These are phyloP conservation scores for Fomes fomentarius DNA, from an alignment of 1,284 basidiomycete species.

Conservation along the genomic window DNA sequence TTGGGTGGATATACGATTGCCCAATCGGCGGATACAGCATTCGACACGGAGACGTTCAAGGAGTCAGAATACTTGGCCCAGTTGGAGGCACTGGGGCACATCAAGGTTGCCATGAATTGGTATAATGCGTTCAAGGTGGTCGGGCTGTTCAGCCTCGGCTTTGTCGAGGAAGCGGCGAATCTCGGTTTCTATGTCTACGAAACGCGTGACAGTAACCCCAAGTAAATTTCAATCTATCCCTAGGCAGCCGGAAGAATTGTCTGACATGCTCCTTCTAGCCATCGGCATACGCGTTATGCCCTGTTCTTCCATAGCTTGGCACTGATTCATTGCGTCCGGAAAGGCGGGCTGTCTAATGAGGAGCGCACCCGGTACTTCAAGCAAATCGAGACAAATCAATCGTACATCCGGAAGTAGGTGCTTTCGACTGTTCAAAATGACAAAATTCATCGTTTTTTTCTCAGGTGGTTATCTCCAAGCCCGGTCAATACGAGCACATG, in stretches of 20 bases:
- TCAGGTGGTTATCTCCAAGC: slow-evolving; percentile 68
- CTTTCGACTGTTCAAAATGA: background rate
- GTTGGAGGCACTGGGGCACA: slow-evolving; percentile 48
- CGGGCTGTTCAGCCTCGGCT: slow-evolving; percentile 63
- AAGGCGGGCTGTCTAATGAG: slow-evolving; percentile 42
- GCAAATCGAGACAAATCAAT: slow-evolving; percentile 63
- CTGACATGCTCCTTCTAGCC: slow-evolving; percentile 40
- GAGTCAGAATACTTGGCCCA: slow-evolving; percentile 55
- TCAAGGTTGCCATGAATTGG: slow-evolving; percentile 61
- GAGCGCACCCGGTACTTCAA: slow-evolving; percentile 47
- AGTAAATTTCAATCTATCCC: slow-evolving; percentile 42
- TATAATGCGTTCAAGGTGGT: slow-evolving; percentile 72
- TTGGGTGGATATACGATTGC: slow-evolving; percentile 60
- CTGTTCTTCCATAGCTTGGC: slow-evolving; percentile 71
- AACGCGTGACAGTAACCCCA: slow-evolving; percentile 60
- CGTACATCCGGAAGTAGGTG: slow-evolving; percentile 57
- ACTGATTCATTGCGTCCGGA: slow-evolving; percentile 58
- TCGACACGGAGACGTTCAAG: slow-evolving; percentile 63
- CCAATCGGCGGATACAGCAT: slow-evolving; percentile 50
- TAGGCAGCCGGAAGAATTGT: background rate
- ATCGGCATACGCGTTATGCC: slow-evolving; percentile 66
- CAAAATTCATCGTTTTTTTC: background rate
- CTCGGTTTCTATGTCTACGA: slow-evolving; percentile 66
- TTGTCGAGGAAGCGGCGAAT: slow-evolving; percentile 55
- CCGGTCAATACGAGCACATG: slow-evolving; percentile 69